Evolutionary conservation across 2,329 filamentous ascomycete species (phyloP).

Genomic region (Fusarium decemcellulare): DNA sequence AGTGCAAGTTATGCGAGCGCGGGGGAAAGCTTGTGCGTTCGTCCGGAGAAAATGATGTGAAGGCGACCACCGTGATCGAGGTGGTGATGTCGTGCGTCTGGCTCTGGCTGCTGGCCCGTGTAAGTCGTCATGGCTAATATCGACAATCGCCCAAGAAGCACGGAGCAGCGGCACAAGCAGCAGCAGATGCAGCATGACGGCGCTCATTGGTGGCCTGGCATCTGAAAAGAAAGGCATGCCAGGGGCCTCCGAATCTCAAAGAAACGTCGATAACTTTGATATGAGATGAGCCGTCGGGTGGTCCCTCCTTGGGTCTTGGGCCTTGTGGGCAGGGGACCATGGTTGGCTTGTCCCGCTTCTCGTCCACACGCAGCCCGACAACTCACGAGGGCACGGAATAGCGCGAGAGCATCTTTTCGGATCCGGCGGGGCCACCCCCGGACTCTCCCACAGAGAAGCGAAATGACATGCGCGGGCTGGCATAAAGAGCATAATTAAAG

Average conservation of each 20-base stretch:
- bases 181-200: slow-evolving; percentile 30
- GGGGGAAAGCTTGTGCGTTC: slow-evolving; percentile 33
- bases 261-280: slow-evolving; percentile 42
- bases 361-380: slow-evolving; percentile 21
- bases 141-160: slow-evolving; percentile 35
- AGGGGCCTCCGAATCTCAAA: slow-evolving; percentile 28
- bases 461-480: slow-evolving; percentile 48
- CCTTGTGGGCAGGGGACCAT: slow-evolving; percentile 25
- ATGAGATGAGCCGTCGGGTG: slow-evolving; percentile 33
- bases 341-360: slow-evolving; percentile 27
- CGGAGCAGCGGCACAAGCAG: slow-evolving; percentile 39
- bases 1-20: slow-evolving; percentile 42
- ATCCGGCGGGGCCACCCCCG: slow-evolving; percentile 43
- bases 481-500: slow-evolving; percentile 50
- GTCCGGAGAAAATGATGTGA: slow-evolving; percentile 13
- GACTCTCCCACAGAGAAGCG: slow-evolving; percentile 49
- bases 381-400: slow-evolving; percentile 29
- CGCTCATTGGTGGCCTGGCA: slow-evolving; percentile 39
- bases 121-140: slow-evolving; percentile 36
- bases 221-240: slow-evolving; percentile 15
- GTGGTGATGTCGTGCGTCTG: slow-evolving; percentile 24
- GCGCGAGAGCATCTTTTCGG: slow-evolving; percentile 29
- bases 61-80: slow-evolving; percentile 10
- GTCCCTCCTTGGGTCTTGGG: slow-evolving; percentile 7
- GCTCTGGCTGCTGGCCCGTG: slow-evolving; percentile 24